These are phyloP conservation scores for Penicillium cosmopolitanum DNA, from an alignment of 495 filamentous ascomycete genomes.

Conservation along the genomic window DNA sequence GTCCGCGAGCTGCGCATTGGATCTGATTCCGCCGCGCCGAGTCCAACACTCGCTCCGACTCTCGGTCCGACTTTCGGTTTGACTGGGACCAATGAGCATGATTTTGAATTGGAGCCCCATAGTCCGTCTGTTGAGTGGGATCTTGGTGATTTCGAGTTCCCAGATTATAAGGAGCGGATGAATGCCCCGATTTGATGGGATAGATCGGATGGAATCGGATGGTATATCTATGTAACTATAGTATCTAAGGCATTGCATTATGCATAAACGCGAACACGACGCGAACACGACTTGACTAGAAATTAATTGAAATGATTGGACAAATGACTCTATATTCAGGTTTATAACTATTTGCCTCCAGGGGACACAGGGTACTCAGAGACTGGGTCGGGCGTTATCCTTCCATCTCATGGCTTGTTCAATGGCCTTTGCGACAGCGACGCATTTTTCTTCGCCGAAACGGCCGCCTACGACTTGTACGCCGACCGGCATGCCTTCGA, in stretches of 20 bases:
- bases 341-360: neutral
- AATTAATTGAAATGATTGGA: neutral
- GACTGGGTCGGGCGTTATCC: constrained; percentile 12
- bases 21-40: constrained; percentile 15
- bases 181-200: constrained; percentile 28
- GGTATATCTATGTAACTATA: neutral
- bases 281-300: neutral
- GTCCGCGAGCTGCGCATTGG: constrained; percentile 37
- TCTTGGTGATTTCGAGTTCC: constrained; percentile 33
- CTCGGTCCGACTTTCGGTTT: neutral
- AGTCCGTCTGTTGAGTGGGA: constrained; percentile 29
- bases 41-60: neutral
- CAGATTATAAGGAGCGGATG: constrained; percentile 34
- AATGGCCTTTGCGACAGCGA: constrained; percentile 48
- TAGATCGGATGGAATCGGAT: neutral
- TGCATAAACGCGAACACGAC: neutral
- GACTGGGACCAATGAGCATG: neutral
- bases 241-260: neutral
- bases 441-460: constrained; percentile 52
- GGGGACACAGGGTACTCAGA: constrained; percentile 8
- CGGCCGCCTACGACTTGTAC: constrained; percentile 57
- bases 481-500: constrained; percentile 56
- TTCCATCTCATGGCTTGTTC: constrained; percentile 27
- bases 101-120: constrained; percentile 20
- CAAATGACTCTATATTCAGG: too few relatives aligned